Evolutionary conservation across 164 flowering plant species (phyloP).

Genomic region (Piper betle): DNA sequence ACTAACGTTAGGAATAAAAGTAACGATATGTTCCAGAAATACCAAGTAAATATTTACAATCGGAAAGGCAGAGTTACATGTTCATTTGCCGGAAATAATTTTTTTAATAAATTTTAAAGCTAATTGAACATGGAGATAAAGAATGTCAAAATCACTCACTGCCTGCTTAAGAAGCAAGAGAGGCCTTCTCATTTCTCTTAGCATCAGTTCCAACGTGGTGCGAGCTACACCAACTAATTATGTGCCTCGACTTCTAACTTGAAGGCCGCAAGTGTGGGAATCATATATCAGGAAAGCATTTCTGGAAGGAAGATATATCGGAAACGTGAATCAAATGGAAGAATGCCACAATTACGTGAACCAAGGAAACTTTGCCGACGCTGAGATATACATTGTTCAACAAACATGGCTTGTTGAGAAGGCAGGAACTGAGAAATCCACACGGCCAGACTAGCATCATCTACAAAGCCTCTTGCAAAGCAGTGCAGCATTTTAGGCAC

Average conservation of each 20-base stretch:
- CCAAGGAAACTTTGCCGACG: slow-evolving; percentile 45
- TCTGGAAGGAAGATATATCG: slow-evolving; percentile 57
- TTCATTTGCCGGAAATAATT: no score
- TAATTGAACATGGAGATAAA: no score
- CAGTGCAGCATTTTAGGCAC: slow-evolving; percentile 68
- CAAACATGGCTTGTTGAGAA: slow-evolving; percentile 48
- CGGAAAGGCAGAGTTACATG: no score
- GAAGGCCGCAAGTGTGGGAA: background rate
- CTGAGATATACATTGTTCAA: slow-evolving; percentile 46
- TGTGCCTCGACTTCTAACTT: background rate
- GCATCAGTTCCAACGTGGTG: no score
- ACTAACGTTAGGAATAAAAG: no score
- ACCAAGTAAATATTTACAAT: no score
- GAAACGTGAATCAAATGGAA: slow-evolving; percentile 63
- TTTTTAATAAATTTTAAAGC: no score
- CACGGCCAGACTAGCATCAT: slow-evolving; percentile 41
- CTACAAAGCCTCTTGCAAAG: slow-evolving; percentile 40
- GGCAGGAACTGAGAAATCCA: slow-evolving; percentile 65
- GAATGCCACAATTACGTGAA: slow-evolving; percentile 46
- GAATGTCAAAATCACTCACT: no score
- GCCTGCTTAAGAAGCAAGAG: no score
- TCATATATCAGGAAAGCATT: slow-evolving; percentile 4
- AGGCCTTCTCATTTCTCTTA: no score
- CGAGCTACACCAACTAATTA: no score
- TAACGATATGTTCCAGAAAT: no score